Percentiles rank a stretch among this genome's conserved stretches.
These are phyloP conservation scores for Aplosporella prunicola DNA, from an alignment of 2,329 filamentous ascomycete genomes.

Conservation along the genomic window DNA sequence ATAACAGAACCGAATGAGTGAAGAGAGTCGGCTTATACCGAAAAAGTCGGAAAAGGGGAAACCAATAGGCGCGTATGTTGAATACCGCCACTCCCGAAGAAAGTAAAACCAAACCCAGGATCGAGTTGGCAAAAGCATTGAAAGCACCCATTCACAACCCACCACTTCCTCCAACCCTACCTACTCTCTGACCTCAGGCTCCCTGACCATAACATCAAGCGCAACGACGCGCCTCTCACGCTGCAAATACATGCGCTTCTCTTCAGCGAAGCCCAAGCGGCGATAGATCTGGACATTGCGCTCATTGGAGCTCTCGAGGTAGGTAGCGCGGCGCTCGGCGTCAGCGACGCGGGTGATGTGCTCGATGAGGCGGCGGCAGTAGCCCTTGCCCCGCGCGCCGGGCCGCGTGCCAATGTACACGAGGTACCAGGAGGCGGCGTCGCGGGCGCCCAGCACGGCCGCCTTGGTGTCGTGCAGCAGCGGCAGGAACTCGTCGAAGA, in stretches of 20 bases:
- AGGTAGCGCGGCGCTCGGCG: conserved; percentile 56
- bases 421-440: conserved; percentile 66
- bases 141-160: too few relatives aligned
- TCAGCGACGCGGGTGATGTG: conserved; percentile 60
- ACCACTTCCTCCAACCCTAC: neutral
- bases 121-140: too few relatives aligned
- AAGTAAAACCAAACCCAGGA: neutral
- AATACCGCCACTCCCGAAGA: neutral
- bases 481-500: conserved; percentile 69
- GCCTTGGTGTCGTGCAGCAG: conserved; percentile 64
- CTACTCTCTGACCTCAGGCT: conserved; percentile 38
- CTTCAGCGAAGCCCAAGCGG: conserved; percentile 63
- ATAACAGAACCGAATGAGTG: too few relatives aligned
- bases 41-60: neutral
- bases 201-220: conserved; percentile 74
- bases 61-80: neutral
- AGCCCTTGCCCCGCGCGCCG: conserved; percentile 60
- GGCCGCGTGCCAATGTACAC: conserved; percentile 74
- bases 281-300: conserved; percentile 63
- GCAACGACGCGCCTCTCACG: conserved; percentile 48
- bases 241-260: conserved; percentile 53
- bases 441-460: conserved; percentile 56
- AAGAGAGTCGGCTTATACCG: neutral
- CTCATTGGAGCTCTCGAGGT: conserved; percentile 67
- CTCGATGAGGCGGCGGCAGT: conserved; percentile 60